Conservation (phyloP, 2,329 filamentous ascomycete genomes). For the Chaetomium olivaceum region DNA sequence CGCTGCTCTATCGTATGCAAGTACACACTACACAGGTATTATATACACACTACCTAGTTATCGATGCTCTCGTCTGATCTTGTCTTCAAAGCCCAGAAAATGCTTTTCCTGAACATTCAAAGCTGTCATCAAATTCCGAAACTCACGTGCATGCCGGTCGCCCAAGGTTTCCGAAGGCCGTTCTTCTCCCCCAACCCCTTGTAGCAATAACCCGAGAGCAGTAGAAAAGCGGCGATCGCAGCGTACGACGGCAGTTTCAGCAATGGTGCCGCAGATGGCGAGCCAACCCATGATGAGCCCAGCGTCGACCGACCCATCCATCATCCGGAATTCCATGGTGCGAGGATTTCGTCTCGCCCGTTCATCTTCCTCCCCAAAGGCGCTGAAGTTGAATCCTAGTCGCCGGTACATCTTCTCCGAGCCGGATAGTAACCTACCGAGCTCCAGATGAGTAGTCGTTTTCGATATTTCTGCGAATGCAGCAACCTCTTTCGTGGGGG, state of each 20-base stretch:
- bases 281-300: constrained; percentile 40
- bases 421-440: constrained; percentile 42
- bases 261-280: constrained; percentile 38
- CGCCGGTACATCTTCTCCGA: constrained; percentile 38
- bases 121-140: constrained; percentile 30
- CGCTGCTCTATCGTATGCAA: neutral
- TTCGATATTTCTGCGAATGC: constrained; percentile 39
- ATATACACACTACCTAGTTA: neutral
- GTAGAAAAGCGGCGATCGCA: constrained; percentile 23
- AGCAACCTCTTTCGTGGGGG: constrained; percentile 20
- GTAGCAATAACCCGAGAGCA: constrained; percentile 21
- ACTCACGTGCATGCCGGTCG: constrained; percentile 20
- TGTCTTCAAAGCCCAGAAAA: constrained; percentile 25
- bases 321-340: constrained; percentile 44
- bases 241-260: constrained; percentile 31
- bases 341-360: constrained; percentile 38
- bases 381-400: constrained; percentile 46
- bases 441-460: constrained; percentile 33
- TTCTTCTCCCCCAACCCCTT: neutral
- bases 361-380: constrained; percentile 42
- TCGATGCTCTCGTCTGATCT: constrained; percentile 27
- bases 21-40: neutral
- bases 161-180: constrained; percentile 13
- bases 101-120: constrained; percentile 22
- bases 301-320: constrained; percentile 40